Base-by-base conservation (phyloP, 495 filamentous ascomycete genomes). In the Hyaloscypha variabilis region DNA sequence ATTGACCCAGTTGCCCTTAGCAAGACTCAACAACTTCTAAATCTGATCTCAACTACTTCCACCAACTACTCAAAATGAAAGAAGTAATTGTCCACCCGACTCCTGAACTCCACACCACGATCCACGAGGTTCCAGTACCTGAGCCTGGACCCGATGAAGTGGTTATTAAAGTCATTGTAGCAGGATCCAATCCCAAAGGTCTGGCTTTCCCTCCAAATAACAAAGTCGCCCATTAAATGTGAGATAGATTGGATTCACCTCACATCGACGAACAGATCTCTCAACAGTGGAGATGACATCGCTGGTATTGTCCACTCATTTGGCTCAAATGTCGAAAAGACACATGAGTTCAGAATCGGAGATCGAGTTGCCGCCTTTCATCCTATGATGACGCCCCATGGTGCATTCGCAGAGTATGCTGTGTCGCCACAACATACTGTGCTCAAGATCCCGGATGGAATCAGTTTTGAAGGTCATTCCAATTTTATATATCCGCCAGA, bases 211-310 rank as follows among this genome's bases (percentile, higher is more conserved):
- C 14, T 42, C 13, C 14, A 52, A 23, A 19, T 51, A 28, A 36
- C n/a, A 23, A 29, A 8, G 11, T 23, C 10, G 17, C 19, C 39
- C 13, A 46, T 17, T 46, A 3, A 46, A 10, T 19, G 10, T 10
- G 11, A 28, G n/a, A 50, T 23, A 65, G 70, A 71, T 36, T 66
- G 66, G 30, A 58, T 66, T 36, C 68, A 50, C 55, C 67, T n/a
- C 73, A 77, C 66, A 14, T 1, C 28, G 6, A 23, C 25, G 17
- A 64, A 60, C 24, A 39, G 21, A 11, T 83, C 91, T 72, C 91
- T 96, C 72, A 90, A 96, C 72, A 87, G 95, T 34, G 93, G 93
- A 66, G 93, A 96, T 81, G 93, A 96, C 78, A 93, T 93, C 30
- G 90, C 92, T 29, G 93, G 93, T 58, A 84, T 89, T 70, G 75